Evolutionary conservation across 345 rosid genomes (phyloP).

Genomic region (Populus tremula): DNA sequence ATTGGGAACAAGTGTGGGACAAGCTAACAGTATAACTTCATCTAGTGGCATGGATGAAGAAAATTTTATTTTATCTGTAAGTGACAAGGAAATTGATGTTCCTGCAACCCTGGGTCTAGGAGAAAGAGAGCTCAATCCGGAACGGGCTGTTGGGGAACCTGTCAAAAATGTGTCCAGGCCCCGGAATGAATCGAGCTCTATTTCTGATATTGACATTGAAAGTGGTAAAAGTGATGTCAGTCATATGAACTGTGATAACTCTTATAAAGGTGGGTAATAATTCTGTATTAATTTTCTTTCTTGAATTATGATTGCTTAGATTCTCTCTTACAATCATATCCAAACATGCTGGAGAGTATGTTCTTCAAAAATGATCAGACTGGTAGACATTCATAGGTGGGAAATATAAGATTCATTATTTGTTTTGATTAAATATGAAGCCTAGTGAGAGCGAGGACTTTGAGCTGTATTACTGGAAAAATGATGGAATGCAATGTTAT

Average conservation of each 20-base stretch:
- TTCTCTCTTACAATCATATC: not conserved
- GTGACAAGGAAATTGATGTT: conserved; percentile 26
- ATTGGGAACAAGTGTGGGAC: conserved; percentile 27
- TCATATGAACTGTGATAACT: conserved; percentile 20
- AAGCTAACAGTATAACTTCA: conserved; percentile 24
- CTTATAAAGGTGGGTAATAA: conserved; percentile 27
- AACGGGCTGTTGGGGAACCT: conserved; percentile 19
- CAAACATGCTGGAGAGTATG: not conserved
- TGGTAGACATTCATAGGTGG: not conserved
- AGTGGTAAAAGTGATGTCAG: conserved; percentile 26
- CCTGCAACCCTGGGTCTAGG: conserved; percentile 18
- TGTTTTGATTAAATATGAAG: not conserved
- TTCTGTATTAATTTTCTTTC: conserved; percentile 8
- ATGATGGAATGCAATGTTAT: not conserved
- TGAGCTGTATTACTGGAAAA: not conserved
- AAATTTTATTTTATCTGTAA: conserved; percentile 21
- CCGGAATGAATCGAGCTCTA: conserved; percentile 32
- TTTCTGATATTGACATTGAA: conserved; percentile 17
- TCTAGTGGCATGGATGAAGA: conserved; percentile 39
- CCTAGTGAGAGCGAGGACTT: not conserved
- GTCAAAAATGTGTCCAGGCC: conserved; percentile 23
- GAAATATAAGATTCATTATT: not conserved
- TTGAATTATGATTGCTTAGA: not conserved
- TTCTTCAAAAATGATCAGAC: not conserved
- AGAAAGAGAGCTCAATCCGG: conserved; percentile 29